Conservation (phyloP, 768 basidiomycete genomes). For the Mycena floridula region DNA sequence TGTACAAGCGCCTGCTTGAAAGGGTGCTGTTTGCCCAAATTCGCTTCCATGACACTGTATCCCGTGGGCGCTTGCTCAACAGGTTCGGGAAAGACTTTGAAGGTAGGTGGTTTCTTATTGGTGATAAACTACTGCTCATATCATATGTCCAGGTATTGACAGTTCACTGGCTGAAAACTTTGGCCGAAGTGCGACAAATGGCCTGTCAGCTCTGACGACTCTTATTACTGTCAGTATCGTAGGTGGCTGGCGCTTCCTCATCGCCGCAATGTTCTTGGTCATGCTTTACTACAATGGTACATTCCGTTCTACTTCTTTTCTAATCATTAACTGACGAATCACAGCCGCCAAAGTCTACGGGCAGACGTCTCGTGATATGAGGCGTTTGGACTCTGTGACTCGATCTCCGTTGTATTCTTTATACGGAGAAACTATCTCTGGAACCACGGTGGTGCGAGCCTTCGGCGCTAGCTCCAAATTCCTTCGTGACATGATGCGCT, state of each 20-base stretch:
- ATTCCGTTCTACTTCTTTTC: background rate
- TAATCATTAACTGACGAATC: background rate
- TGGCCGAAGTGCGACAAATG: constrained; percentile 69
- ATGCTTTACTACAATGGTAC: constrained; percentile 37
- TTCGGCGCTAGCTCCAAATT: constrained; percentile 89
- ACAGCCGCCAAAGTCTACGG: constrained; percentile 49
- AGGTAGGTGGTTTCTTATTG: constrained; percentile 27
- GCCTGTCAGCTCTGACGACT: constrained; percentile 64
- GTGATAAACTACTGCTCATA: constrained; percentile 5
- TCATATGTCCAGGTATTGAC: constrained; percentile 62
- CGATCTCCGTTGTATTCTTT: constrained; percentile 42
- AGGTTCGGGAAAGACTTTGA: constrained; percentile 91
- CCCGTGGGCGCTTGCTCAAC: constrained; percentile 77
- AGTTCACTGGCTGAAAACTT: constrained; percentile 81
- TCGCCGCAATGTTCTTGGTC: constrained; percentile 51
- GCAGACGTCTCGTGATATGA: constrained; percentile 84
- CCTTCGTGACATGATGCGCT: constrained; percentile 76
- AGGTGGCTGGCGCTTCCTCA: constrained; percentile 71
- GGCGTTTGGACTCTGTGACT: constrained; percentile 50
- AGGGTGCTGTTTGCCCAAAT: constrained; percentile 82
- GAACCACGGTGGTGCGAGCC: constrained; percentile 64
- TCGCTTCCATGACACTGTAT: constrained; percentile 90
- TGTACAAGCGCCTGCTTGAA: constrained; percentile 74
- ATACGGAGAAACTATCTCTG: constrained; percentile 54
- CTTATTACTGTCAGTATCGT: constrained; percentile 70